Conservation (phyloP, 768 basidiomycete species). For the Kwoniella dendrophila region DNA sequence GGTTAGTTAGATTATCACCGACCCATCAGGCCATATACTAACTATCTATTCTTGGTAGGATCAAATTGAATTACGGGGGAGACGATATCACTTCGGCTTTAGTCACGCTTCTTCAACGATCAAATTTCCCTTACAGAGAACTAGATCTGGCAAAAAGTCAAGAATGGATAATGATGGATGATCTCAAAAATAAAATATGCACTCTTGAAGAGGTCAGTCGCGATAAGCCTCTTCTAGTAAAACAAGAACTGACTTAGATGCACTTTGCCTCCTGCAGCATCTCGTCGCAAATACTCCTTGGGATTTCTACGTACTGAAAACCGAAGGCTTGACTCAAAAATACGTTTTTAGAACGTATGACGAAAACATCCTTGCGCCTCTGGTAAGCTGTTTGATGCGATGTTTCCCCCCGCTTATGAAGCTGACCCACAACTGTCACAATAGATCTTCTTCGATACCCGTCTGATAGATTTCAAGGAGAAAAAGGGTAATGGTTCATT, state of each 20-base stretch:
- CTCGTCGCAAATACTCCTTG: constrained; percentile 88
- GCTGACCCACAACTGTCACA: background rate
- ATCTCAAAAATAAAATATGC: constrained; percentile 79
- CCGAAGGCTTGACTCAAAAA: constrained; percentile 76
- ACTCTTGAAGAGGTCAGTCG: constrained; percentile 79
- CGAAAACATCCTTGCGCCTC: constrained; percentile 90
- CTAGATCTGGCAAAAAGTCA: constrained; percentile 73
- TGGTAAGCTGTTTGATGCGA: constrained; percentile 65
- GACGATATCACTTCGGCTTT: constrained; percentile 93
- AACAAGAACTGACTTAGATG: background rate
- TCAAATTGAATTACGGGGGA: constrained; percentile 76
- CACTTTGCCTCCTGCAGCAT: constrained; percentile 60
- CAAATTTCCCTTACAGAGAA: constrained; percentile 85
- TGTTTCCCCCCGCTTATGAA: background rate
- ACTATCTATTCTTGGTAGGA: constrained; percentile 56
- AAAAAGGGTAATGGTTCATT: constrained; percentile 60
- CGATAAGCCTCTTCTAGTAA: background rate
- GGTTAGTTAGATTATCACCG: constrained; percentile 60
- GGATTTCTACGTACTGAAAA: constrained; percentile 81
- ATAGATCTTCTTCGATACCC: constrained; percentile 71
- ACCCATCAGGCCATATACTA: background rate
- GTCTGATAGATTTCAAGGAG: constrained; percentile 83
- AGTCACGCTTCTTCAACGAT: constrained; percentile 73
- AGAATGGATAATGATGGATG: constrained; percentile 90
- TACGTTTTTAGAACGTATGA: constrained; percentile 90